A percentile compares a stretch with the other conserved stretches of the same genome.
These are phyloP conservation scores for Cetradonia linearis DNA, from an alignment of 495 filamentous ascomycete species.

Conservation along the genomic window DNA sequence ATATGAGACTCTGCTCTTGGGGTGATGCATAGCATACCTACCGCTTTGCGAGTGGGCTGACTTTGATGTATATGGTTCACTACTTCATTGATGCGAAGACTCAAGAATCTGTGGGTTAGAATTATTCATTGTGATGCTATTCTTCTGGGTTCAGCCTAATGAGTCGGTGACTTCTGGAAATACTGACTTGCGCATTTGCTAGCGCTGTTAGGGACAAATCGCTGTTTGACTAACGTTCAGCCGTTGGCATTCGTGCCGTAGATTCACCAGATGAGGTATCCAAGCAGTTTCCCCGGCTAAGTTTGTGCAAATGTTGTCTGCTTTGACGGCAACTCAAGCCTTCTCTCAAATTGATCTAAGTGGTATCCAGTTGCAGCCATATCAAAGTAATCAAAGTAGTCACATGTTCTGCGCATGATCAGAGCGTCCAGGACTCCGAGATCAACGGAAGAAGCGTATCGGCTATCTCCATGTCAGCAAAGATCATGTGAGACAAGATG, in stretches of 20 bases:
- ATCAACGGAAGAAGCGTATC: conserved; percentile 10
- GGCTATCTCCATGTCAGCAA: conserved; percentile 14
- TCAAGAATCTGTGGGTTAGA: not conserved
- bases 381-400: no score
- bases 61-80: not conserved
- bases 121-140: not conserved
- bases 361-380: not conserved
- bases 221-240: not conserved
- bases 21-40: not conserved
- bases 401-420: not conserved
- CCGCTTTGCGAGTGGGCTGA: not conserved
- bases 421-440: no score
- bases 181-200: not conserved
- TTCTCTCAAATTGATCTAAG: not conserved
- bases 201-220: not conserved
- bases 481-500: not conserved
- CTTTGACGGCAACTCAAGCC: not conserved
- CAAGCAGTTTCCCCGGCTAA: not conserved
- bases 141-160: not conserved
- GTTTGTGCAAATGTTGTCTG: not conserved
- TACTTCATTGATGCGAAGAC: not conserved
- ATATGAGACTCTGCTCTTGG: conserved; percentile 15
- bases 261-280: not conserved
- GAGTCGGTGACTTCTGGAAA: not conserved
- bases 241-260: not conserved